Evolutionary conservation across 495 filamentous ascomycete genomes (phyloP).

Genomic region (Neurospora cerealis): DNA sequence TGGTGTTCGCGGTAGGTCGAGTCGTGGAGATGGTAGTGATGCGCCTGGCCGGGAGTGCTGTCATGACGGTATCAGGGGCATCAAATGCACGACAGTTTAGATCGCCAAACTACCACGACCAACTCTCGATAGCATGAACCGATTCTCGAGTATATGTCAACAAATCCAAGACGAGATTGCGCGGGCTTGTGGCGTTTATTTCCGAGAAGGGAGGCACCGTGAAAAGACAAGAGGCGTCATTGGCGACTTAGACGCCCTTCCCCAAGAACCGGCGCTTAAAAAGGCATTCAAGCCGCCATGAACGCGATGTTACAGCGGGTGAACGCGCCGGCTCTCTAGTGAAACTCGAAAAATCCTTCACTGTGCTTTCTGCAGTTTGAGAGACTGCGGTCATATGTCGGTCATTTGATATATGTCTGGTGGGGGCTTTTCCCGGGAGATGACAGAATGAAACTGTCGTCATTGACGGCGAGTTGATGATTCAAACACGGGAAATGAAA

Average conservation of each 20-base stretch:
- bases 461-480: not conserved
- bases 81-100: not conserved
- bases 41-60: not conserved
- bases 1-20: not conserved
- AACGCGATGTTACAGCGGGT: not conserved
- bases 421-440: not conserved
- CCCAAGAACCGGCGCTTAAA: not conserved
- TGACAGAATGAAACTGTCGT: not conserved
- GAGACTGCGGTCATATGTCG: not conserved
- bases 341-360: not conserved
- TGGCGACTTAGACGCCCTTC: not conserved
- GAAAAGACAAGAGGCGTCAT: not conserved
- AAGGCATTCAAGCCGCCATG: not conserved
- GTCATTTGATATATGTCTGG: not conserved
- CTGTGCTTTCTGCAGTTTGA: not conserved
- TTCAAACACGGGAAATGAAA: not conserved
- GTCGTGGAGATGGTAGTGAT: not conserved
- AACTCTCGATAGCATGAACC: not conserved
- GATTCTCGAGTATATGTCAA: not conserved
- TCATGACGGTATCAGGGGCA: not conserved
- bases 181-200: not conserved
- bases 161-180: not conserved
- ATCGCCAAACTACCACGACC: not conserved
- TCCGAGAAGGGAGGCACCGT: not conserved
- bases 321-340: not conserved